Evolutionary conservation across 1,284 basidiomycete species (phyloP).

Genomic region (Cutaneotrichosporon spelunceum): DNA sequence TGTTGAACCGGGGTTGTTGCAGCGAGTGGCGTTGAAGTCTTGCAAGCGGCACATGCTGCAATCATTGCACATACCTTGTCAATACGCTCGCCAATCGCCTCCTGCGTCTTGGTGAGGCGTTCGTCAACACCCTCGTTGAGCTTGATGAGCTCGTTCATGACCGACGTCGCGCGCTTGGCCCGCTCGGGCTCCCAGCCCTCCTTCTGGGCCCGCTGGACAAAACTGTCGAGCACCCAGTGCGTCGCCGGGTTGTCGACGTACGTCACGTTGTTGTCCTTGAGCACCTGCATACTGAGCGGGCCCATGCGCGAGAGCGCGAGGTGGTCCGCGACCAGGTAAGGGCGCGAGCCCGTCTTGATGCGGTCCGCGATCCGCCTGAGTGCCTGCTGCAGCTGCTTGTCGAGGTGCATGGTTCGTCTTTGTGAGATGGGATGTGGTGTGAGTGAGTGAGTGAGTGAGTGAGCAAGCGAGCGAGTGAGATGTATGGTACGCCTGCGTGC

Average conservation of each 20-base stretch:
- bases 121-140: slow-evolving; percentile 9
- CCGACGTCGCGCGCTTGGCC: slow-evolving; percentile 12
- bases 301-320: slow-evolving; percentile 17
- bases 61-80: slow-evolving; percentile 15
- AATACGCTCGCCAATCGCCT: slow-evolving; percentile 14
- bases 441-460: not conserved
- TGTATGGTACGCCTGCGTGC: too few species aligned
- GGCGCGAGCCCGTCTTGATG: slow-evolving; percentile 3
- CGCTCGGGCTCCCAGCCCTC: not conserved
- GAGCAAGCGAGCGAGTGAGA: too few species aligned
- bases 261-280: slow-evolving; percentile 10
- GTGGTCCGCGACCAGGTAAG: slow-evolving; percentile 19
- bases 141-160: slow-evolving; percentile 13
- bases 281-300: slow-evolving; percentile 4
- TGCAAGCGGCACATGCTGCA: too few species aligned
- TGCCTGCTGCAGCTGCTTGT: slow-evolving; percentile 14
- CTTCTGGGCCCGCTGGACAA: not conserved
- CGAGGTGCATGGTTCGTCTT: slow-evolving; percentile 9
- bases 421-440: not conserved
- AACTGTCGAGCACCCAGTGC: slow-evolving; percentile 20
- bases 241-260: slow-evolving; percentile 23
- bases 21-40: too few species aligned
- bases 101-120: slow-evolving; percentile 10
- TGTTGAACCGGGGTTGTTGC: too few species aligned
- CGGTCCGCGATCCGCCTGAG: slow-evolving; percentile 8